Evolutionary conservation across 441 rosid genomes (phyloP).

Genomic region (Hypseocharis bilobata): DNA sequence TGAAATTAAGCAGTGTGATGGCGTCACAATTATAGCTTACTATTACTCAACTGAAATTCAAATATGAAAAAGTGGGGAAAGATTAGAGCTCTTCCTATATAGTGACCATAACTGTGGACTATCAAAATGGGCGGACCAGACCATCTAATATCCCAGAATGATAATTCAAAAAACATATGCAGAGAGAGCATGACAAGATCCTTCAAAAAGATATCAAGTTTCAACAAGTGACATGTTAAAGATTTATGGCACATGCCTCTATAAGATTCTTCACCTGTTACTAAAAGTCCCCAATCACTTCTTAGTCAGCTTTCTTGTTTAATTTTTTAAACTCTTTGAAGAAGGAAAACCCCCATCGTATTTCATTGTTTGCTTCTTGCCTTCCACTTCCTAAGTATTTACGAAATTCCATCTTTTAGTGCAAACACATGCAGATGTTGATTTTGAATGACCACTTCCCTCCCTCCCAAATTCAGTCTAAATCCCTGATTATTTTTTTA

Average conservation of each 20-base stretch:
- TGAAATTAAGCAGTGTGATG: no score
- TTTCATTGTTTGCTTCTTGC: background rate
- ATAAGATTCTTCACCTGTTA: background rate
- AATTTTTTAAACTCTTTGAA: background rate
- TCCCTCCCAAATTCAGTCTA: background rate
- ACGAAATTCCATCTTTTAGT: background rate
- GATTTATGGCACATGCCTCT: background rate
- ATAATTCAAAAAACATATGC: background rate
- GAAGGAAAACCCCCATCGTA: background rate
- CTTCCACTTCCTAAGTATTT: no score
- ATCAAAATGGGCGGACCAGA: no score
- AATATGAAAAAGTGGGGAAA: background rate
- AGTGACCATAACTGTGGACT: no score
- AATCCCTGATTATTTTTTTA: background rate
- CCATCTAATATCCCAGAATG: background rate
- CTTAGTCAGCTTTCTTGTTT: background rate
- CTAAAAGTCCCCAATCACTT: background rate
- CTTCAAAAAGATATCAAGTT: background rate
- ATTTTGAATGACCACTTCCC: background rate
- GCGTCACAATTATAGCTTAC: no score
- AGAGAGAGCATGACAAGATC: background rate
- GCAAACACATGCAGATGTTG: background rate
- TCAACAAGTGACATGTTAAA: background rate
- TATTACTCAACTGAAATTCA: background rate
- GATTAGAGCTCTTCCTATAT: background rate